Base-by-base conservation (phyloP, 2,329 filamentous ascomycete species). In the Sporothrix sp. region DNA sequence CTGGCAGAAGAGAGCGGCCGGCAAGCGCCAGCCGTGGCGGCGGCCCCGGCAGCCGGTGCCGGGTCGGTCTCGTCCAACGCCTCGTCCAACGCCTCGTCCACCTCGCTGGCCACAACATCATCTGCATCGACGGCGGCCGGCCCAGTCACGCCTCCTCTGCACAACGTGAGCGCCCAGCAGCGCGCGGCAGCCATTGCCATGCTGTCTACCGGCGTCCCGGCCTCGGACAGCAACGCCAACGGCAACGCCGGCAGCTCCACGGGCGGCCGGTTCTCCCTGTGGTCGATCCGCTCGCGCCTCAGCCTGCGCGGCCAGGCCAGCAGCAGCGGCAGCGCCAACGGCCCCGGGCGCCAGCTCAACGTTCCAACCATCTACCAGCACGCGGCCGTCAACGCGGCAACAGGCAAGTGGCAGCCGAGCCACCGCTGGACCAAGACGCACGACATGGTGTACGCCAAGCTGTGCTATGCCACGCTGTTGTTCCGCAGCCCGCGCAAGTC, bases 391-490 rank as follows among this genome's bases (percentile, higher is more conserved):
- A 70, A 74, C 53, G 67, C 69, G 7, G 66, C 67, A 37, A 73
- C 73, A 11, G 76, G 67, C 35, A 81, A 81, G 60, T 81, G 77
- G 77, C 65, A 69, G 43, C 77, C 77, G 2, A 66, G 70, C 52
- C 75, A 79, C 58, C 64, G 68, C 47, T 79, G 76, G 76, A 74
- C 74, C 6, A 65, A 65, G 39, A 71, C 71, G 30, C 76, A 80
- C 62, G 77, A 81, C 57, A 68, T 78, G 63, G 65, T 79, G 25
- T 81, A 81, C 53, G 77, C 77, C 47, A 78, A 76, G 61, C 67
- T 78, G 9, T 81, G 77, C 63, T 79, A 79, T 61, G 72, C 73
- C n/a, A 74, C 78, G 45, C 65, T 81, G 9, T 67, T 78, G 21
- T 76, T 75, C 61, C 69, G 73, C 51, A 75, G 72, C 52, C 78